A percentile compares a stretch with the other conserved stretches of the same genome.
Evolutionary conservation across 2,329 filamentous ascomycete genomes (phyloP).

Genomic region (Fusarium liriodendri): DNA sequence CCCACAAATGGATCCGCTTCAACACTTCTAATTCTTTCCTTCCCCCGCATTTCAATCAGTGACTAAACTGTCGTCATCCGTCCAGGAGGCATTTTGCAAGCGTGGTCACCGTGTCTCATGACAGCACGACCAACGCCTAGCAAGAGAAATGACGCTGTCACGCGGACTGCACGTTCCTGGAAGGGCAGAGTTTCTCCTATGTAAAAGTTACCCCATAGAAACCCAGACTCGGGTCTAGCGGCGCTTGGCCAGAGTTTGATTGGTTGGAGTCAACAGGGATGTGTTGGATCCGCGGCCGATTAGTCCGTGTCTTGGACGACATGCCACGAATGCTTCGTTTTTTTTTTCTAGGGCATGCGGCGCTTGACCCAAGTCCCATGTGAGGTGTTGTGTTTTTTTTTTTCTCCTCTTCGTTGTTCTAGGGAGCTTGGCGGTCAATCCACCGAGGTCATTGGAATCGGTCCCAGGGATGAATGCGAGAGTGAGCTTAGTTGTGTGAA

Average conservation of each 20-base stretch:
- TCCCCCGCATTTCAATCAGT: slow-evolving; percentile 37
- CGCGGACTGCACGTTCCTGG: slow-evolving; percentile 42
- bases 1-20: slow-evolving; percentile 36
- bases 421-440: not conserved
- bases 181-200: slow-evolving; percentile 43
- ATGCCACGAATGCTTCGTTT: not conserved
- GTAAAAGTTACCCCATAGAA: slow-evolving; percentile 47
- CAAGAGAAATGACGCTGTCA: slow-evolving; percentile 39
- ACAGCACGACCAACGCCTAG: not conserved
- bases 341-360: not conserved
- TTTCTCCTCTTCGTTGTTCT: not conserved
- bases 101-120: slow-evolving; percentile 5
- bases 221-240: slow-evolving; percentile 29
- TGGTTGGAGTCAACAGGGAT: slow-evolving; percentile 20
- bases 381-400: not conserved
- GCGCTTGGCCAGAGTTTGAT: not conserved
- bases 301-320: not conserved
- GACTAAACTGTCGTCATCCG: slow-evolving; percentile 27
- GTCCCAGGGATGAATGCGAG: not conserved
- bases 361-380: not conserved
- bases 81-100: not conserved
- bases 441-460: not conserved
- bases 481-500: too few relatives aligned
- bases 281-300: slow-evolving; percentile 19
- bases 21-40: slow-evolving; percentile 5